These are phyloP conservation scores for Candida tibetensis DNA, from an alignment of 805 yeast genomes.

Conservation along the genomic window DNA sequence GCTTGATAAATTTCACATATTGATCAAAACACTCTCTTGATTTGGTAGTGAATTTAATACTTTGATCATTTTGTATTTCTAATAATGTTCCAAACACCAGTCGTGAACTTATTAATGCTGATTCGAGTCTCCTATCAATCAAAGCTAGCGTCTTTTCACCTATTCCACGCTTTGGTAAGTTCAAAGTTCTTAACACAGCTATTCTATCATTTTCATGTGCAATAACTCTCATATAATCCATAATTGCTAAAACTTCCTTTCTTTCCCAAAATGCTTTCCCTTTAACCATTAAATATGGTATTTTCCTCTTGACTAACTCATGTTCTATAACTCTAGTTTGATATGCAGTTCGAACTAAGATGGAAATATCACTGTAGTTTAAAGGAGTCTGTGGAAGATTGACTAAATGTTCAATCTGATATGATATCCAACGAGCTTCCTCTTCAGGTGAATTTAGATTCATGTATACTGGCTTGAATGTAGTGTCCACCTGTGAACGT, in stretches of 20 bases:
- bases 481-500: constrained; percentile 41
- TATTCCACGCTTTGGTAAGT: constrained; percentile 62
- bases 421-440: constrained; percentile 61
- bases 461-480: constrained; percentile 48
- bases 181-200: constrained; percentile 57
- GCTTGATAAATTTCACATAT: constrained; percentile 26
- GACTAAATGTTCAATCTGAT: constrained; percentile 50
- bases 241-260: constrained; percentile 58
- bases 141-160: constrained; percentile 53
- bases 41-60: constrained; percentile 13
- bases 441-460: constrained; percentile 37
- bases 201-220: constrained; percentile 56
- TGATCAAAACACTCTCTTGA: constrained; percentile 15
- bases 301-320: constrained; percentile 49
- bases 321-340: constrained; percentile 64
- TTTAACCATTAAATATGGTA: constrained; percentile 67
- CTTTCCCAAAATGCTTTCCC: constrained; percentile 82
- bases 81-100: constrained; percentile 11
- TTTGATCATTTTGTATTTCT: constrained; percentile 5
- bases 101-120: not conserved
- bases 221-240: constrained; percentile 65
- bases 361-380: constrained; percentile 60
- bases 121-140: constrained; percentile 20
- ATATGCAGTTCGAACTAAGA: constrained; percentile 64
- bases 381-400: constrained; percentile 44